phyloP scores from a whole-genome alignment of 805 yeast species.

The Wickerhamiella occidentalis region DNA sequence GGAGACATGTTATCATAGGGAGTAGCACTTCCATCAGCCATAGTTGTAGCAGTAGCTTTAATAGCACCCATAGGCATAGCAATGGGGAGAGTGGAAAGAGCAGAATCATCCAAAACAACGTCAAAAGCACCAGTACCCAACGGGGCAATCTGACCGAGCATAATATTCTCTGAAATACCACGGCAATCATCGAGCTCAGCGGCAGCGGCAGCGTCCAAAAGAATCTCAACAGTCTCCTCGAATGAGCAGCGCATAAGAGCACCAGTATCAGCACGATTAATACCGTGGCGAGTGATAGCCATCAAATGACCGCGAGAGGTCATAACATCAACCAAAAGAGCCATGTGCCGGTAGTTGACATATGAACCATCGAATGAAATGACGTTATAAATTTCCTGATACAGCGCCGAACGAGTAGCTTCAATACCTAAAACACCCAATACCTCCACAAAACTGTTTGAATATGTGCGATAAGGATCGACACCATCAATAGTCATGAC shows the following conservation, averaged over 20 bases:
- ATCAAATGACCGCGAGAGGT: slow-evolving; percentile 95
- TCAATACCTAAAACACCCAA: slow-evolving; percentile 94
- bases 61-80: slow-evolving; percentile 30
- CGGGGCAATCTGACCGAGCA: slow-evolving; percentile 97
- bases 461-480: slow-evolving; percentile 78
- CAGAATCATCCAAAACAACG: slow-evolving; percentile 83
- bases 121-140: slow-evolving; percentile 98
- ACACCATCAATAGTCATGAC: slow-evolving; percentile 94
- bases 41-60: slow-evolving; percentile 23
- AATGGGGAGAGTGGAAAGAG: slow-evolving; percentile 55
- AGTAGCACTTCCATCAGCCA: slow-evolving; percentile 69
- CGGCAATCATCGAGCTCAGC: slow-evolving; percentile 97
- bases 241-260: slow-evolving; percentile 98
- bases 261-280: slow-evolving; percentile 96
- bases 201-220: slow-evolving; percentile 94
- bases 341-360: slow-evolving; percentile 97
- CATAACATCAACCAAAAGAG: slow-evolving; percentile 94
- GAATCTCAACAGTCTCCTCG: slow-evolving; percentile 96
- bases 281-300: slow-evolving; percentile 99
- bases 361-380: slow-evolving; percentile 99
- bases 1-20: slow-evolving; percentile 69
- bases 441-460: slow-evolving; percentile 93
- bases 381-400: slow-evolving; percentile 88
- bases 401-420: slow-evolving; percentile 91
- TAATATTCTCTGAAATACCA: slow-evolving; percentile 96